phyloP scores from a whole-genome alignment of 768 basidiomycete species.

The Imleria badia region DNA sequence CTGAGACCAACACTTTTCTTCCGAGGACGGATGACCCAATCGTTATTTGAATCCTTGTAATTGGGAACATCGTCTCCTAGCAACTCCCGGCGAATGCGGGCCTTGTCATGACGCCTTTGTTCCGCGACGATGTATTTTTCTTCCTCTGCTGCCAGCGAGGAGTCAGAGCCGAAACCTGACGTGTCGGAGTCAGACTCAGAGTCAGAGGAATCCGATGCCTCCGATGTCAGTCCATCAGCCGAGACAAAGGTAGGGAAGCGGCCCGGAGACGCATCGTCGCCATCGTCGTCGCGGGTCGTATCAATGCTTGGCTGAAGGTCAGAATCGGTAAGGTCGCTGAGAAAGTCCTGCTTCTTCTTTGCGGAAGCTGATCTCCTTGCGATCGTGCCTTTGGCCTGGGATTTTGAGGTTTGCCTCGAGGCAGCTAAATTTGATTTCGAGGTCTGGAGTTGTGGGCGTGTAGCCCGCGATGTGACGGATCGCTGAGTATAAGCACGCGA shows the following conservation, averaged over 20 bases:
- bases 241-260: conserved; percentile 69
- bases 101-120: conserved; percentile 43
- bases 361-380: conserved; percentile 22
- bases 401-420: conserved; percentile 38
- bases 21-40: conserved; percentile 70
- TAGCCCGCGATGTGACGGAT: conserved; percentile 22
- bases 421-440: conserved; percentile 31
- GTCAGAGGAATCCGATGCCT: conserved; percentile 46
- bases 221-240: conserved; percentile 55
- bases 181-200: conserved; percentile 36
- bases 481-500: conserved; percentile 23
- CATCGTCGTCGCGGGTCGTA: conserved; percentile 30
- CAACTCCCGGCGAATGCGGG: conserved; percentile 61
- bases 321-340: conserved; percentile 22
- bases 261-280: conserved; percentile 33
- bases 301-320: conserved; percentile 38
- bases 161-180: conserved; percentile 50
- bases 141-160: conserved; percentile 60
- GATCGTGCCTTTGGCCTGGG: conserved; percentile 39
- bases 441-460: conserved; percentile 24
- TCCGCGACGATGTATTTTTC: conserved; percentile 57
- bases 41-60: conserved; percentile 41
- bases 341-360: conserved; percentile 17
- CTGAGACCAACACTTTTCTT: conserved; percentile 67
- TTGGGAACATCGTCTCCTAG: conserved; percentile 52